Conservation (phyloP, 345 rosid species). For the Eucalyptus tenuipes region DNA sequence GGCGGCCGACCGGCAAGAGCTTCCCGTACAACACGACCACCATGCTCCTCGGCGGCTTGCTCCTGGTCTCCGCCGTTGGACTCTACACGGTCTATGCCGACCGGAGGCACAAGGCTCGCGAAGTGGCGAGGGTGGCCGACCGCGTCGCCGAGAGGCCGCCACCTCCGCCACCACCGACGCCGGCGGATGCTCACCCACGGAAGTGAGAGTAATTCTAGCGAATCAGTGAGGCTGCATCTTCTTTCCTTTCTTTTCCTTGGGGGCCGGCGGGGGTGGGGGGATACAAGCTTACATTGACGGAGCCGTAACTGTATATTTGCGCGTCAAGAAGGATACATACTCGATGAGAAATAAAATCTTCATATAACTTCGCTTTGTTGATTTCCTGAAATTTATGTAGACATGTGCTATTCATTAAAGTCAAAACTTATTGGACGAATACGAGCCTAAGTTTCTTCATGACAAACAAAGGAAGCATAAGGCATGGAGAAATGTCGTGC, state of each 20-base stretch:
- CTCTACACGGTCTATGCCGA: background rate
- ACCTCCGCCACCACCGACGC: fast-evolving
- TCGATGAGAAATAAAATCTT: background rate
- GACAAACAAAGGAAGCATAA: background rate
- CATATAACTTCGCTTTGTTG: background rate
- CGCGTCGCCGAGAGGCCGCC: background rate
- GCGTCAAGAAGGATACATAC: background rate
- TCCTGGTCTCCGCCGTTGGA: background rate
- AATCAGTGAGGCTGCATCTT: background rate
- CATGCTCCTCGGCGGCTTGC: background rate
- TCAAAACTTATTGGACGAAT: fast-evolving
- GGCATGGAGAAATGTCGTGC: background rate
- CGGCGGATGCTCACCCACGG: background rate
- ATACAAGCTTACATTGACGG: background rate
- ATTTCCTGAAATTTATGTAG: background rate
- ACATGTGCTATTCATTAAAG: background rate
- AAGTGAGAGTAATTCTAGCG: background rate
- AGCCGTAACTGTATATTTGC: background rate
- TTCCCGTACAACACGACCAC: background rate
- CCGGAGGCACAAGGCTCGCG: background rate
- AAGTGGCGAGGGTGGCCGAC: background rate
- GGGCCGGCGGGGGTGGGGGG: too few species aligned
- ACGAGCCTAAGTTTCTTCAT: background rate
- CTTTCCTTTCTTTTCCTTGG: background rate
- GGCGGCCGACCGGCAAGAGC: background rate